Conservation (phyloP, 768 basidiomycete genomes). For the Amanita exitialis region DNA sequence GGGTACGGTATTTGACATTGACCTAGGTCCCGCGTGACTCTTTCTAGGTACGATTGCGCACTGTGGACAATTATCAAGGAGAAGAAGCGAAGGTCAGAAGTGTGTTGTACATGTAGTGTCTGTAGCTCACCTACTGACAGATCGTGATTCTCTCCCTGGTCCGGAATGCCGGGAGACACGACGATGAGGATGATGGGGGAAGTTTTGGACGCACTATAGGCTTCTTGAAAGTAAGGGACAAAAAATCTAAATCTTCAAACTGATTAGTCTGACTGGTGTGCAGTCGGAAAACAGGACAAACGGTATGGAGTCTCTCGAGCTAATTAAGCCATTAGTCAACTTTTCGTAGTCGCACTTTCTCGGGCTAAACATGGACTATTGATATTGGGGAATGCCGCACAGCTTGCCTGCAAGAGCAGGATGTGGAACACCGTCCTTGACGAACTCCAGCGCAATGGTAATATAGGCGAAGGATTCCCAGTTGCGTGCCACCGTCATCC, state of each 20-base stretch:
- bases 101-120: neutral
- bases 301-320: slow-evolving; percentile 17
- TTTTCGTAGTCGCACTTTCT: slow-evolving; percentile 50
- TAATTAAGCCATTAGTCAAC: slow-evolving; percentile 5
- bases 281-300: slow-evolving; percentile 51
- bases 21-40: neutral
- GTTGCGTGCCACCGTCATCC: slow-evolving; percentile 49
- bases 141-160: slow-evolving; percentile 71
- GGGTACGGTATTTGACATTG: slow-evolving; percentile 25
- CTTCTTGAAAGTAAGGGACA: slow-evolving; percentile 50
- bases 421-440: slow-evolving; percentile 54
- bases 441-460: slow-evolving; percentile 38
- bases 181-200: slow-evolving; percentile 22
- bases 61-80: slow-evolving; percentile 74
- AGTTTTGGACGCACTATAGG: slow-evolving; percentile 41
- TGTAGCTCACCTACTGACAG: slow-evolving; percentile 14
- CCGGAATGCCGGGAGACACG: slow-evolving; percentile 44
- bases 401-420: slow-evolving; percentile 34
- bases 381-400: slow-evolving; percentile 58
- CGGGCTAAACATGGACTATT: slow-evolving; percentile 67
- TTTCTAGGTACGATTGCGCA: slow-evolving; percentile 53
- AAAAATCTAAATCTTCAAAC: too few relatives aligned
- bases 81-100: slow-evolving; percentile 49
- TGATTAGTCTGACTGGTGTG: neutral
- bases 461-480: slow-evolving; percentile 44